Percentiles rank a stretch among this genome's conserved stretches.
These are phyloP conservation scores for Fusarium chlamydosporum DNA, from an alignment of 2,329 filamentous ascomycete genomes.

Conservation along the genomic window DNA sequence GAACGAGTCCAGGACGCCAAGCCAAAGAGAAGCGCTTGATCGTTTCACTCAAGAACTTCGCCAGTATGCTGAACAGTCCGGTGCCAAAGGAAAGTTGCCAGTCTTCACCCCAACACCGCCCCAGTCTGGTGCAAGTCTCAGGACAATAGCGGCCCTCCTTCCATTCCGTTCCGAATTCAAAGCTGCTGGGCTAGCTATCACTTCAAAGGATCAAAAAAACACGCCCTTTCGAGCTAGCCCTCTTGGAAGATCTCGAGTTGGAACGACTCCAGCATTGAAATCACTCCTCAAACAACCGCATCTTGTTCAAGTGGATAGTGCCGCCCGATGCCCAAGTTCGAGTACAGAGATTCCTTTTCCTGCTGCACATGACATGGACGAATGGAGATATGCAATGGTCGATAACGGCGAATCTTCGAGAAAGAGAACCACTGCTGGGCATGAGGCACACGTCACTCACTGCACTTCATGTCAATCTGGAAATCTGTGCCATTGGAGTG, in stretches of 20 bases:
- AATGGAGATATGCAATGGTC: conserved; percentile 55
- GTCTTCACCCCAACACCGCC: conserved; percentile 59
- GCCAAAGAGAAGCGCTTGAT: conserved; percentile 59
- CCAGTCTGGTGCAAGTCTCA: conserved; percentile 60
- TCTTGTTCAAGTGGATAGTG: conserved; percentile 53
- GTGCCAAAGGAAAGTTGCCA: conserved; percentile 56
- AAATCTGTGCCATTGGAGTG: conserved; percentile 44
- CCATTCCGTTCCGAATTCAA: conserved; percentile 68
- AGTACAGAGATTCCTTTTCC: conserved; percentile 55
- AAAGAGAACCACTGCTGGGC: conserved; percentile 31
- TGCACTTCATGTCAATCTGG: conserved; percentile 53
- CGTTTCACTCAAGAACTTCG: conserved; percentile 54
- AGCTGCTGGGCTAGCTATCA: conserved; percentile 69
- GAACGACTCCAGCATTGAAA: conserved; percentile 12
- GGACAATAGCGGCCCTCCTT: conserved; percentile 67
- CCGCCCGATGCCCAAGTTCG: conserved; percentile 45
- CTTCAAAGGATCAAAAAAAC: conserved; percentile 63
- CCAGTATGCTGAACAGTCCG: conserved; percentile 54
- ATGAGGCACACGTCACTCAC: conserved; percentile 13
- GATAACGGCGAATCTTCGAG: conserved; percentile 50
- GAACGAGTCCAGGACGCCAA: conserved; percentile 60
- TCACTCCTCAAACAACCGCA: conserved; percentile 12
- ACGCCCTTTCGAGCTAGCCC: conserved; percentile 8
- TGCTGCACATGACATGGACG: conserved; percentile 50
- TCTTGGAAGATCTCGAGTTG: conserved; percentile 26